phyloP scores from a whole-genome alignment of 2,329 filamentous ascomycete genomes.

The Penicillium freii region DNA sequence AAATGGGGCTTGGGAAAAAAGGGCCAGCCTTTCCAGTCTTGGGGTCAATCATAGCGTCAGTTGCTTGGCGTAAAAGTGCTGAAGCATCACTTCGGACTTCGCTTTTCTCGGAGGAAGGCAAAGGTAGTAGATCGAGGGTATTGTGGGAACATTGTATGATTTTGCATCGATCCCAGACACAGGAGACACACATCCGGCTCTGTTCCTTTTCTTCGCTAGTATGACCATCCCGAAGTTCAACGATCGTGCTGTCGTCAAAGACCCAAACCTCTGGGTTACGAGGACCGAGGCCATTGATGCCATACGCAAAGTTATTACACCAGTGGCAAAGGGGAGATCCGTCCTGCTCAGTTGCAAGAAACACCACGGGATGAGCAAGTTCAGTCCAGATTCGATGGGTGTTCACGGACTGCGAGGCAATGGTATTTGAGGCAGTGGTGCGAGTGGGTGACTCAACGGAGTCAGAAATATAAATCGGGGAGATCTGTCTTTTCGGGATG shows the following conservation, averaged over 20 bases:
- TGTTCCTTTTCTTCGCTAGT: conserved; percentile 28
- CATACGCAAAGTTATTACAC: conserved; percentile 41
- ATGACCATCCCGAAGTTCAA: conserved; percentile 43
- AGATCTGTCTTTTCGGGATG: neutral
- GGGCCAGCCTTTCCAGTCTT: neutral
- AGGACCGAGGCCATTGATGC: conserved; percentile 41
- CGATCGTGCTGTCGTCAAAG: conserved; percentile 32
- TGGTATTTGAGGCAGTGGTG: neutral
- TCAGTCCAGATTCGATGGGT: conserved; percentile 34
- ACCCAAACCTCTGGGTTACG: conserved; percentile 35
- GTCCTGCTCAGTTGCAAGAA: conserved; percentile 31
- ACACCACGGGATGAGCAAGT: conserved; percentile 42
- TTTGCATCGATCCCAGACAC: conserved; percentile 34
- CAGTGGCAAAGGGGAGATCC: conserved; percentile 38
- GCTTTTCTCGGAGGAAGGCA: conserved; percentile 14
- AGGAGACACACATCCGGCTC: conserved; percentile 41
- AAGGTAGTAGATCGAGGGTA: conserved; percentile 27
- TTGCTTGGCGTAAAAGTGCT: conserved; percentile 14
- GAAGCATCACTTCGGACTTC: conserved; percentile 28
- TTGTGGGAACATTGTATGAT: conserved; percentile 40
- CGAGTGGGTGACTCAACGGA: neutral
- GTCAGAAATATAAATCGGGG: neutral
- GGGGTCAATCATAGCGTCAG: neutral
- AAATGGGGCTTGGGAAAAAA: conserved; percentile 6
- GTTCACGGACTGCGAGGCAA: neutral